These are phyloP conservation scores for Cicer cuneatum DNA, from an alignment of 306 rosid species.

Conservation along the genomic window DNA sequence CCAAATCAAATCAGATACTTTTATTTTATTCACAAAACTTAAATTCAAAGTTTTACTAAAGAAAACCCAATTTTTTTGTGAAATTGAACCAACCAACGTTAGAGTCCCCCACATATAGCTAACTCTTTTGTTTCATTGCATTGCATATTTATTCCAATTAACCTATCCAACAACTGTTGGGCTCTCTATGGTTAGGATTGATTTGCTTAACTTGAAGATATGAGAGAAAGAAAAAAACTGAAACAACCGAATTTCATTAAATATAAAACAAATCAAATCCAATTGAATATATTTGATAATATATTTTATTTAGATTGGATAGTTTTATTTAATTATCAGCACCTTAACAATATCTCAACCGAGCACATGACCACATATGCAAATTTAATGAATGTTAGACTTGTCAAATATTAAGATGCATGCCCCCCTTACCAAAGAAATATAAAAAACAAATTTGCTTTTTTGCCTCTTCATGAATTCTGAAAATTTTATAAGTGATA, in stretches of 20 bases:
- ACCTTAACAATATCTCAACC: not conserved
- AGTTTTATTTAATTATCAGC: not conserved
- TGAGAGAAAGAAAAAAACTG: not conserved
- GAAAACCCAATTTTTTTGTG: not conserved
- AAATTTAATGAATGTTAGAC: not conserved
- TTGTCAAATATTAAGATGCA: not conserved
- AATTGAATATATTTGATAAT: not conserved
- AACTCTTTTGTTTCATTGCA: conserved; percentile 13
- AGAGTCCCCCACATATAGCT: not conserved
- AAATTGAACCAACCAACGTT: conserved; percentile 18
- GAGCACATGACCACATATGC: not conserved
- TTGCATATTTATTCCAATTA: conserved; percentile 20
- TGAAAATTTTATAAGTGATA: not conserved
- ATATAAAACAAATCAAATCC: not conserved
- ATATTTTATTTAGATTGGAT: not conserved
- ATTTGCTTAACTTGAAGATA: conserved; percentile 23
- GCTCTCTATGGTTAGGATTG: conserved; percentile 9
- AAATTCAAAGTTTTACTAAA: not conserved
- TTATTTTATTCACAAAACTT: not conserved
- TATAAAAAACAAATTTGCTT: not conserved
- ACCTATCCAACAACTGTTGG: conserved; percentile 18
- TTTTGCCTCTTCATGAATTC: conserved; percentile 2
- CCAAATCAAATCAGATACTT: not conserved
- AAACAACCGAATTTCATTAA: conserved; percentile 5
- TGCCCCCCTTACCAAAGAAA: not conserved